Evolutionary conservation across 345 rosid genomes (phyloP), one percentile per base, ranked within the genome.

Genomic region (Rhizophora mangle): DNA sequence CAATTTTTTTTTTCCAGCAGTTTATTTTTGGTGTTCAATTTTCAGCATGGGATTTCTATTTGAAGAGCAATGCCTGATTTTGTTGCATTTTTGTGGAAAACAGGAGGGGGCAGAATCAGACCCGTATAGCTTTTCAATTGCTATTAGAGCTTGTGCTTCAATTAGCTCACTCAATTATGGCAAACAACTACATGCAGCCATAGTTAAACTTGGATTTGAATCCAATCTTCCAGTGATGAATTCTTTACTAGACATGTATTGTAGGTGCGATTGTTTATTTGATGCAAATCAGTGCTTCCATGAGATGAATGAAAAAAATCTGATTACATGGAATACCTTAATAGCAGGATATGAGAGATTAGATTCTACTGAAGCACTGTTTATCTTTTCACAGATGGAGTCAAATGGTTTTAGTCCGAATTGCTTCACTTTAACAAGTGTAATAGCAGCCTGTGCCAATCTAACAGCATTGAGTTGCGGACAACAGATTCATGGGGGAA

Each of bases 201-300:
- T 78, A 31, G 61, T 78, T 36, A 92, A 90, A 77, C 78, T 65
- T 26, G 93, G 96, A 31, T 79, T 86, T 76, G 85, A 76, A 59
- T 85, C 77, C 76, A 83, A 85, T 81, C 90, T 90, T 72, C 92
- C 93, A 6, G 91, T 89, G 70, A 87, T 81, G 87, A 95, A 89
- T 80, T 87, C 99, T 73, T 70, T 95, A 63, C 67, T 95, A 60
- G 96, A 94, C 83, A 84, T 94, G 87, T 92, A 94, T 78, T 94
- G 93, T 69, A 82, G 96, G 80, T 90, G 93, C 78, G 83, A 83
- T 21, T 80, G 80, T 79, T 77, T 88, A 68, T 46, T 75, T 7
- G 92, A 86, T 63, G 96, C 91, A 6, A 87, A 82, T 67, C 83
- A 63, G 31, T 82, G 74, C 74, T 92, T 92, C 80, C 71, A 79